These are phyloP conservation scores for Rehmannia glutinosa DNA, from an alignment of 257 asterid genomes.

Conservation along the genomic window DNA sequence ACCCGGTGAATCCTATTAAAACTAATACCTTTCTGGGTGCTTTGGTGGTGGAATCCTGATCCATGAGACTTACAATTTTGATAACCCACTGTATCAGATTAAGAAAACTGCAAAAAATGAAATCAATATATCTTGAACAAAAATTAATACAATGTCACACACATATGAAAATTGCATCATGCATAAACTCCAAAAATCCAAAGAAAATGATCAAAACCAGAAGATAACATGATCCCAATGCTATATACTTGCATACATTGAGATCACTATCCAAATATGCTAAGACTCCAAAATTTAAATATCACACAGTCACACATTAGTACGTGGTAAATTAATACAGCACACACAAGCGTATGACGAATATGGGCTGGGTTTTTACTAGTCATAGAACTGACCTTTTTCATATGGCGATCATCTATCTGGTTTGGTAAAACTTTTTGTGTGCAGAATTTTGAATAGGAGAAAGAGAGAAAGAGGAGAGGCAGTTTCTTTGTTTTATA, in stretches of 20 bases:
- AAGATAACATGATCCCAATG: not conserved
- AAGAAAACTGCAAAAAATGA: not conserved
- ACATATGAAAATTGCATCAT: not conserved
- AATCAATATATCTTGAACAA: not conserved
- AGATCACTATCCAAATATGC: not conserved
- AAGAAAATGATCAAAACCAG: not conserved
- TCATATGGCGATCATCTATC: constrained; percentile 1
- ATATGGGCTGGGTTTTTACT: not conserved
- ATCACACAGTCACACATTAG: too few relatives aligned
- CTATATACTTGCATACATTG: not conserved
- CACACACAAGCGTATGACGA: not conserved
- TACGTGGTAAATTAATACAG: too few relatives aligned
- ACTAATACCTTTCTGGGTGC: constrained; percentile 33
- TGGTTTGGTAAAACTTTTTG: too few relatives aligned
- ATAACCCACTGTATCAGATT: not conserved
- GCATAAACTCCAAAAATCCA: not conserved
- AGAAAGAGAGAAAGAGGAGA: too few relatives aligned
- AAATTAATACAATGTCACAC: not conserved
- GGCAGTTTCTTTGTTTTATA: too few relatives aligned
- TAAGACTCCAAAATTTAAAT: too few relatives aligned
- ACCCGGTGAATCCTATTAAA: not conserved
- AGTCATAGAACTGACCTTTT: not conserved
- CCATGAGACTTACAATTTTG: constrained; percentile 18
- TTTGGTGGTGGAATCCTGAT: constrained; percentile 10
- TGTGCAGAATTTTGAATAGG: too few relatives aligned